Evolutionary conservation across 2,329 filamentous ascomycete species (phyloP).

Genomic region (Botrytis sinoallii): DNA sequence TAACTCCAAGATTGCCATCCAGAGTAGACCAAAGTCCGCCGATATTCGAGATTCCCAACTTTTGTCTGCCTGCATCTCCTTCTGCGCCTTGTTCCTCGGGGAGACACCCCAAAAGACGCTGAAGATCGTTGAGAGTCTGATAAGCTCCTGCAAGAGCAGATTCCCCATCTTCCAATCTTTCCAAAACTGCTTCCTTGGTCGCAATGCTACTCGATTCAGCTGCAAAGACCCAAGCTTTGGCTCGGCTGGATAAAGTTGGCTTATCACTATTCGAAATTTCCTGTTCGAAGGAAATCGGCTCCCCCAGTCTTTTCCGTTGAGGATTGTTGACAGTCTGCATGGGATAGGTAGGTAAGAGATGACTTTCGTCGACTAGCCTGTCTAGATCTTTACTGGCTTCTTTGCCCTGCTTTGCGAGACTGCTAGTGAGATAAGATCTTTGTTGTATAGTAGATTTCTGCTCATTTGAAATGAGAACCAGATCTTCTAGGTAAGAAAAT

Average conservation of each 20-base stretch:
- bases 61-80: constrained; percentile 2
- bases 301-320: constrained; percentile 30
- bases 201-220: constrained; percentile 58
- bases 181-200: constrained; percentile 56
- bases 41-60: constrained; percentile 13
- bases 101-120: constrained; percentile 45
- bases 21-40: constrained; percentile 35
- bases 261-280: constrained; percentile 42
- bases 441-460: constrained; percentile 58
- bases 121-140: constrained; percentile 48
- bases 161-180: constrained; percentile 58
- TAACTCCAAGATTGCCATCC: constrained; percentile 36
- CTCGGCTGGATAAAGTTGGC: constrained; percentile 43
- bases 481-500: constrained; percentile 53
- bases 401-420: constrained; percentile 50
- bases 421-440: constrained; percentile 54
- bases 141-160: constrained; percentile 53
- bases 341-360: constrained; percentile 54
- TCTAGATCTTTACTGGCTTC: constrained; percentile 50
- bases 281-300: constrained; percentile 46
- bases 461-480: constrained; percentile 52
- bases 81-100: constrained; percentile 11
- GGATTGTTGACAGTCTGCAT: constrained; percentile 38
- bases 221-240: constrained; percentile 58
- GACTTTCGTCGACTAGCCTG: constrained; percentile 59